Evolutionary conservation across 2,329 filamentous ascomycete genomes (phyloP).

Genomic region (Cadophora sp.): DNA sequence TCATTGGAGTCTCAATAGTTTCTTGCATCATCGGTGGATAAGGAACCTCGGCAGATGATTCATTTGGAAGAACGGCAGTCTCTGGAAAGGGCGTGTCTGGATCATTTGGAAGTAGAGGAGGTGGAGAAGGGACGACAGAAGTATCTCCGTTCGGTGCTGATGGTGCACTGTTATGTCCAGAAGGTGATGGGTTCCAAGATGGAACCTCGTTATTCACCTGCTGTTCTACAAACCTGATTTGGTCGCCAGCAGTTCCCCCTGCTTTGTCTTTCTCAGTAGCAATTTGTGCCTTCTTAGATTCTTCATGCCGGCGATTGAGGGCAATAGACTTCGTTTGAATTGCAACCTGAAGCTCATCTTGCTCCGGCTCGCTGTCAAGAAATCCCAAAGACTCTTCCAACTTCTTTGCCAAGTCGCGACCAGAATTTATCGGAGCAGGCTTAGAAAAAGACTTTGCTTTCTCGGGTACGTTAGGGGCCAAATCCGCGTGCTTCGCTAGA

Average conservation of each 20-base stretch:
- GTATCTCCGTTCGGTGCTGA: neutral
- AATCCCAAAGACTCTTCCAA: slow-evolving; percentile 1
- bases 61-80: neutral
- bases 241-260: neutral
- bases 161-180: neutral
- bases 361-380: neutral
- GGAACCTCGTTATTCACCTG: neutral
- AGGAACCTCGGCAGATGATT: neutral
- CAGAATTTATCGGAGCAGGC: neutral
- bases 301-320: neutral
- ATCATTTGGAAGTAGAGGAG: neutral
- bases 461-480: neutral
- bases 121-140: neutral
- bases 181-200: neutral
- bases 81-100: neutral
- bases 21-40: neutral
- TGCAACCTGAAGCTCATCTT: neutral
- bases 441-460: neutral
- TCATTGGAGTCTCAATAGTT: neutral
- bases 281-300: neutral
- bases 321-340: neutral
- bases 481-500: neutral
- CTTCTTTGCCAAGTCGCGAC: slow-evolving; percentile 17
- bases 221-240: neutral
- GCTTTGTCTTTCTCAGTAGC: neutral